A percentile compares a stretch with the other conserved stretches of the same genome.
Evolutionary conservation across 83 land plant genomes (phyloP).

Genomic region (Isoetes engelmannii): DNA sequence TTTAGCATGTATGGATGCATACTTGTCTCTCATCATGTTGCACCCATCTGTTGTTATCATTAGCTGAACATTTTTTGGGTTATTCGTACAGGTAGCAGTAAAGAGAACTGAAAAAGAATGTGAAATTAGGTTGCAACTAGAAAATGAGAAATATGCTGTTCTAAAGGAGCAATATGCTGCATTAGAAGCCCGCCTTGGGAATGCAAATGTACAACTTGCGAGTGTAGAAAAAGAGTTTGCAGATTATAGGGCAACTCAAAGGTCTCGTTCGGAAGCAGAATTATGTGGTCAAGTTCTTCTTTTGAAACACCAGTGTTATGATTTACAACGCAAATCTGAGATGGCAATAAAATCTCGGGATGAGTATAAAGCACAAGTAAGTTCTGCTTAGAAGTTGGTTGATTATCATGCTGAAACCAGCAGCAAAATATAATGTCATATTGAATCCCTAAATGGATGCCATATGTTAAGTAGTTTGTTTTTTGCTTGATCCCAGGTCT

Average conservation of each 20-base stretch:
- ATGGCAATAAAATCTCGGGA: constrained; percentile 13
- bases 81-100: constrained; percentile 23
- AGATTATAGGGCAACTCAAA: constrained; percentile 18
- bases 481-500: constrained; percentile 18
- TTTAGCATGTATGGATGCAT: too few species aligned
- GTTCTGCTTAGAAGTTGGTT: constrained; percentile 1
- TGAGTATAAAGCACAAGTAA: constrained; percentile 33
- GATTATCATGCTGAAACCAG: neutral
- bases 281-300: constrained; percentile 20
- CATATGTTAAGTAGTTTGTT: neutral
- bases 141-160: constrained; percentile 13
- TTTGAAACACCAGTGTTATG: constrained; percentile 25
- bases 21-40: too few species aligned
- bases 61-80: neutral
- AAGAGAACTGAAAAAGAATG: constrained; percentile 32
- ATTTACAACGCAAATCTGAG: constrained; percentile 21
- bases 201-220: constrained; percentile 15
- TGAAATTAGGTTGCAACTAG: constrained; percentile 27
- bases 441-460: neutral
- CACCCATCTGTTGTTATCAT: too few species aligned
- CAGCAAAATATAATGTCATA: neutral
- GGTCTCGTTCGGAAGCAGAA: constrained; percentile 26
- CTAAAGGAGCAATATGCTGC: constrained; percentile 24
- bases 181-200: constrained; percentile 19
- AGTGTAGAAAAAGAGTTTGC: constrained; percentile 28